Conservation (phyloP, 768 basidiomycete genomes). For the Ramaria sp. region DNA sequence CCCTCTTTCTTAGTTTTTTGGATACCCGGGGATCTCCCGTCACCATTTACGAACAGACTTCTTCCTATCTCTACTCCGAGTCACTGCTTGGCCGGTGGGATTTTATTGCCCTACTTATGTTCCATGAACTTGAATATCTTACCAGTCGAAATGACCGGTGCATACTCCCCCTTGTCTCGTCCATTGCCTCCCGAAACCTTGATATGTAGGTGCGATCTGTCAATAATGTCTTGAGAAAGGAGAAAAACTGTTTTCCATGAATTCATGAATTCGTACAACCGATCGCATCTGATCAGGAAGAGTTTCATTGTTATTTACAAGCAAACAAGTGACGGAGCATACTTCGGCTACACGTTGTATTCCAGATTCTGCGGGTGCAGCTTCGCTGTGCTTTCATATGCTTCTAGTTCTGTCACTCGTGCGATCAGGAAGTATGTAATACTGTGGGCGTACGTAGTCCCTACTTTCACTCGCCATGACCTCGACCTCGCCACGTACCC, state of each 20-base stretch:
- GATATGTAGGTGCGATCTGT: background rate
- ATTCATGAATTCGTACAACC: too few relatives aligned
- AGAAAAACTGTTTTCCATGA: too few relatives aligned
- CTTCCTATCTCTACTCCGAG: background rate
- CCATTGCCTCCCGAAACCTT: background rate
- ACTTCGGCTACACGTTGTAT: too few relatives aligned
- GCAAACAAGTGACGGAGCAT: too few relatives aligned
- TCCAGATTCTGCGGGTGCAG: too few relatives aligned
- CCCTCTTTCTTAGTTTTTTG: background rate
- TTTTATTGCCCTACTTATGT: constrained; percentile 1
- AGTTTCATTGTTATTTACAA: too few relatives aligned
- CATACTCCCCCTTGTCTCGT: background rate
- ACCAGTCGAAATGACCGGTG: background rate
- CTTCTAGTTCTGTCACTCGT: too few relatives aligned
- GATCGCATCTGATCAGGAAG: too few relatives aligned
- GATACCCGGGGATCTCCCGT: background rate
- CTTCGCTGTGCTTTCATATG: too few relatives aligned
- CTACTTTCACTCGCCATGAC: background rate
- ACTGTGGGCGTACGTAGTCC: background rate
- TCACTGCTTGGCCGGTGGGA: background rate
- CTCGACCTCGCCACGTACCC: background rate
- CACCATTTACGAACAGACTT: background rate
- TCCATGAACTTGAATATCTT: background rate
- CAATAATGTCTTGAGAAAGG: background rate
- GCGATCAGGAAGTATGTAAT: too few relatives aligned